phyloP scores from a whole-genome alignment of 139 green algal genomes.

The Chlamydomonas applanata region DNA sequence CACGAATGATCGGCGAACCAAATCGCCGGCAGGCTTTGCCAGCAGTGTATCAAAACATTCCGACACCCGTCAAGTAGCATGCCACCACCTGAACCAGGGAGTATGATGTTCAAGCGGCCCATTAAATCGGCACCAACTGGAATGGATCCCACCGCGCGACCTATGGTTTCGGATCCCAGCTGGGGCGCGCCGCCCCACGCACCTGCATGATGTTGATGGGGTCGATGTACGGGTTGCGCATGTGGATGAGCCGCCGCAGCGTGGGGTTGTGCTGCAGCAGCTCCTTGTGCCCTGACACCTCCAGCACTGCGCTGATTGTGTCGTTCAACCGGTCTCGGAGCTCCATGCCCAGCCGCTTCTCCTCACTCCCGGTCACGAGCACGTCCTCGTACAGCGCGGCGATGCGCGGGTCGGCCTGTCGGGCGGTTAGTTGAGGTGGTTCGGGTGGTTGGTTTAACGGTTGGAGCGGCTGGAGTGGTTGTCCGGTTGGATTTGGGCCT shows the following conservation, averaged over 20 bases:
- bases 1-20: too few species aligned
- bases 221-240: conserved; percentile 88
- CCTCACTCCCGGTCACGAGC: conserved; percentile 32
- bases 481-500: too few species aligned
- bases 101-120: too few species aligned
- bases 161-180: too few species aligned
- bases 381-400: conserved; percentile 61
- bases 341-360: conserved; percentile 7
- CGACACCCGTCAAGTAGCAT: too few species aligned
- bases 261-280: conserved; percentile 71
- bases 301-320: conserved; percentile 17
- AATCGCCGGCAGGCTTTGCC: too few species aligned
- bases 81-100: too few species aligned
- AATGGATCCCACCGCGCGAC: too few species aligned
- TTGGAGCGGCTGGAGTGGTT: neutral
- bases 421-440: neutral
- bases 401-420: conserved; percentile 66
- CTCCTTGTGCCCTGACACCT: conserved; percentile 71
- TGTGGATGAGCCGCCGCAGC: conserved; percentile 80
- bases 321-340: neutral
- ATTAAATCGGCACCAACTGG: too few species aligned
- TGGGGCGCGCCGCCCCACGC: neutral
- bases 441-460: neutral
- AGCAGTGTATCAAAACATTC: too few species aligned
- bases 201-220: conserved; percentile 92